Conservation (phyloP, 2,329 filamentous ascomycete species). For the Dissoconium aciculare region DNA sequence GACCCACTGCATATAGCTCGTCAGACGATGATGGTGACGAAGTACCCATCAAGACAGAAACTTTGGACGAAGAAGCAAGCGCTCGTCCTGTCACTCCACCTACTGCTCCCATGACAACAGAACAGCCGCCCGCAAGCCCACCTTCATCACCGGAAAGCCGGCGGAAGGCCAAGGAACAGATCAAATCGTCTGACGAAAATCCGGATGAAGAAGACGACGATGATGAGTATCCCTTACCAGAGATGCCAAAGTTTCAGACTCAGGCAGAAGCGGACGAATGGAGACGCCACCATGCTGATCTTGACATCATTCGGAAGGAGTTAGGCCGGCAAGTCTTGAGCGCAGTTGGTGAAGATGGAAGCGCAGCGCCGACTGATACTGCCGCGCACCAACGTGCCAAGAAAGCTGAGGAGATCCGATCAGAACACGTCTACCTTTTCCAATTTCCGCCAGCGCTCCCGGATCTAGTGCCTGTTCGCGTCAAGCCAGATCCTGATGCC, state of each 20-base stretch:
- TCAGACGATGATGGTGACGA: constrained; percentile 24
- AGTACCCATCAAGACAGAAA: constrained; percentile 39
- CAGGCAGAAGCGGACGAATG: constrained; percentile 39
- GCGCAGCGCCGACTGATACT: constrained; percentile 12
- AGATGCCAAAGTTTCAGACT: constrained; percentile 34
- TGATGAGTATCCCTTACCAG: constrained; percentile 10
- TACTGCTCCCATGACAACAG: no score
- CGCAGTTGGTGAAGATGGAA: constrained; percentile 26
- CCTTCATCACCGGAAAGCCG: constrained; percentile 23
- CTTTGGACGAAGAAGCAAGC: constrained; percentile 32
- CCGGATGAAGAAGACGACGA: constrained; percentile 6
- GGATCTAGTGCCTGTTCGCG: constrained; percentile 32
- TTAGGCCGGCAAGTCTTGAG: constrained; percentile 27
- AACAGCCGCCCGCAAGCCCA: constrained; percentile 18
- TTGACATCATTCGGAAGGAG: constrained; percentile 33
- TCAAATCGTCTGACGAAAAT: constrained; percentile 7
- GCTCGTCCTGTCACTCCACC: constrained; percentile 12
- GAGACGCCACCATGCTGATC: constrained; percentile 33
- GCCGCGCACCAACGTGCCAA: constrained; percentile 7
- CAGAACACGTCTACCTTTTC: constrained; percentile 46
- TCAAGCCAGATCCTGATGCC: constrained; percentile 19
- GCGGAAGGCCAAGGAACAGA: constrained; percentile 18
- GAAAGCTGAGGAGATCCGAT: constrained; percentile 25
- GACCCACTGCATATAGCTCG: constrained; percentile 23
- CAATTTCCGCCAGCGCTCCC: constrained; percentile 50